Evolutionary conservation across 306 rosid species (phyloP).

Genomic region (Cucumis hystrix): DNA sequence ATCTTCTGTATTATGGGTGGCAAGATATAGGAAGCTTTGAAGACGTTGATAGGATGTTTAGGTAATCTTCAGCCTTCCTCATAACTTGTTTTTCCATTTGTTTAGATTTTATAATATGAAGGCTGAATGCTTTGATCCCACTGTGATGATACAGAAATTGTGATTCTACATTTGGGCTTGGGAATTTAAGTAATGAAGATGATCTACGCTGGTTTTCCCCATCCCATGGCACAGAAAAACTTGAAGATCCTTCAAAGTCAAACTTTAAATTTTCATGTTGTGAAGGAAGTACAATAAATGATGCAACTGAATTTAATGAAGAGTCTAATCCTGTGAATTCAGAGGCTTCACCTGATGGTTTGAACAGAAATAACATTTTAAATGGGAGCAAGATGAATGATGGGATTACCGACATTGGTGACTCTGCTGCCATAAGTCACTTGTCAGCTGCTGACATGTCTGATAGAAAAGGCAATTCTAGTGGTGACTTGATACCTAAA

Average conservation of each 20-base stretch:
- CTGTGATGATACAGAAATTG: constrained; percentile 40
- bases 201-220: constrained; percentile 59
- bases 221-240: constrained; percentile 39
- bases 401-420: constrained; percentile 21
- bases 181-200: constrained; percentile 48
- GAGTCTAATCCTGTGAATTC: constrained; percentile 21
- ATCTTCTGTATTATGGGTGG: constrained; percentile 43
- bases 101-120: constrained; percentile 2
- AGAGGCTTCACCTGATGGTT: constrained; percentile 18
- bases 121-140: neutral
- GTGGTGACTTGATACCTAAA: constrained; percentile 17
- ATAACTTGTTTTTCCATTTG: neutral
- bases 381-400: constrained; percentile 13
- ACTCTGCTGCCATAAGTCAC: constrained; percentile 17
- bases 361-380: constrained; percentile 16
- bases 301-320: constrained; percentile 20
- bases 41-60: constrained; percentile 77
- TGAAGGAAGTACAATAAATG: constrained; percentile 37
- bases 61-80: constrained; percentile 27
- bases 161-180: constrained; percentile 59
- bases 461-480: constrained; percentile 18
- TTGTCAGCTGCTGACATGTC: constrained; percentile 21
- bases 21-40: constrained; percentile 66
- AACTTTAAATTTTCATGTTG: constrained; percentile 32
- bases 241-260: constrained; percentile 48